These are phyloP conservation scores for Biancaea sappan DNA, from an alignment of 306 rosid species.

Conservation along the genomic window DNA sequence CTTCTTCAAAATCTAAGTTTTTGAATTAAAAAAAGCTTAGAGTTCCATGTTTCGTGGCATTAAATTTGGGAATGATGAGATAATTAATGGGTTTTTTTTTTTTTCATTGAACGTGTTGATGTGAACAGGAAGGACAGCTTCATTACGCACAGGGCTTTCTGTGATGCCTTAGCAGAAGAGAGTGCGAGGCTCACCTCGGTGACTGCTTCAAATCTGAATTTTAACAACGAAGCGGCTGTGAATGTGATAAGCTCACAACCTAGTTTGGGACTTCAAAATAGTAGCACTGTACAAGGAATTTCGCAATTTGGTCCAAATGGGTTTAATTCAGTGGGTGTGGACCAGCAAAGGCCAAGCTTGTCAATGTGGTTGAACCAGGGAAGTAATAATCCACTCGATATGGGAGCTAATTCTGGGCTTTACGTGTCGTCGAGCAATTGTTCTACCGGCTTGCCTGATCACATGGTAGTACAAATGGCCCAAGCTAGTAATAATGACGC, in stretches of 20 bases:
- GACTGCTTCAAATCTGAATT: slow-evolving; percentile 56
- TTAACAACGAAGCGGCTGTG: slow-evolving; percentile 57
- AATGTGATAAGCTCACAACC: slow-evolving; percentile 40
- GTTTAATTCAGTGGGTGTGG: slow-evolving; percentile 29
- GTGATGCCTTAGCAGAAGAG: slow-evolving; percentile 96
- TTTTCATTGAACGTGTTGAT: slow-evolving; percentile 17
- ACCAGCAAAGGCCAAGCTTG: slow-evolving; percentile 62
- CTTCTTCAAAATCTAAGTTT: too few relatives aligned
- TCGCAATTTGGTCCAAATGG: slow-evolving; percentile 48
- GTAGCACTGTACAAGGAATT: slow-evolving; percentile 31
- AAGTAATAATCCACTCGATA: slow-evolving; percentile 41
- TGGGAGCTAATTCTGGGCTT: slow-evolving; percentile 44
- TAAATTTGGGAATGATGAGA: slow-evolving; percentile 37
- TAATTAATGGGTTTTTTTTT: slow-evolving; percentile 34
- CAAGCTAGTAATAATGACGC: slow-evolving; percentile 36
- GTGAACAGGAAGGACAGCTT: slow-evolving; percentile 89
- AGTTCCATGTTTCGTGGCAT: slow-evolving; percentile 42
- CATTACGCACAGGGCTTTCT: slow-evolving; percentile 95
- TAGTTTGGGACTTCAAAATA: slow-evolving; percentile 42
- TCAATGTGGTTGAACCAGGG: slow-evolving; percentile 79
- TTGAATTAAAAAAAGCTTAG: too few relatives aligned
- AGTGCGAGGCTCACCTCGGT: slow-evolving; percentile 77
- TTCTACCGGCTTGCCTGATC: slow-evolving; percentile 51
- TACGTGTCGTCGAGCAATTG: slow-evolving; percentile 39
- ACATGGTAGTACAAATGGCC: slow-evolving; percentile 53